phyloP scores from a whole-genome alignment of 352 stramenopile genomes.

The Globisporangium viniferum region DNA sequence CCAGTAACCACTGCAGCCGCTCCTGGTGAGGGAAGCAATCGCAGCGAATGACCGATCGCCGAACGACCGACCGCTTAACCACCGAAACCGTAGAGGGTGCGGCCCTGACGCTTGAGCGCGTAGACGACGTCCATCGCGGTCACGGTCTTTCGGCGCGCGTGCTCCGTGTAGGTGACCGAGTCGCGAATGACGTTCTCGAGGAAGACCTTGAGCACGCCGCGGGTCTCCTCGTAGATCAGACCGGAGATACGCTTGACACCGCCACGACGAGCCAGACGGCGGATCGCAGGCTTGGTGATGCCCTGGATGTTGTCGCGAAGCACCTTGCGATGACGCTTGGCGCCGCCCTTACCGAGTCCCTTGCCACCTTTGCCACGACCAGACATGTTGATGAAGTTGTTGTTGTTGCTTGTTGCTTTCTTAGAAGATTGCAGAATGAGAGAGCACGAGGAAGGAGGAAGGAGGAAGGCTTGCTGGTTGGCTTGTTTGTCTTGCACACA shows the following conservation, averaged over 20 bases:
- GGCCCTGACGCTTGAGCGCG: conserved; percentile 96
- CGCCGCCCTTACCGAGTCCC: conserved; percentile 79
- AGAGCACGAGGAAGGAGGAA: background rate
- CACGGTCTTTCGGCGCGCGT: conserved; percentile 95
- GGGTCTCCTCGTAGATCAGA: conserved; percentile 98
- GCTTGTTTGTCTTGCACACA: background rate
- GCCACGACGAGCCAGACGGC: conserved; percentile 96
- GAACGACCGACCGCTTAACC: conserved; percentile 37
- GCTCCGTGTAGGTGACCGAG: conserved; percentile 95
- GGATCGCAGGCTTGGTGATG: conserved; percentile 95
- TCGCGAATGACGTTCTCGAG: conserved; percentile 98
- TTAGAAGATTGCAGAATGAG: conserved; percentile 9
- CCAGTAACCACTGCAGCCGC: background rate
- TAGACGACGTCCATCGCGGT: conserved; percentile 99
- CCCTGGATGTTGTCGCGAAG: conserved; percentile 91
- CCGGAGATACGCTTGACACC: conserved; percentile 98
- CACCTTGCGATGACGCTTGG: conserved; percentile 87
- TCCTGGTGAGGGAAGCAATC: background rate
- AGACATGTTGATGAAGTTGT: conserved; percentile 47
- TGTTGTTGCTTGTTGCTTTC: conserved; percentile 3
- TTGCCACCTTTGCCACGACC: conserved; percentile 82
- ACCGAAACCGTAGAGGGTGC: conserved; percentile 94
- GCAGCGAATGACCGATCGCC: background rate
- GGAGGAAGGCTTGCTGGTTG: background rate
- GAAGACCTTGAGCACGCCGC: conserved; percentile 98